phyloP scores from a whole-genome alignment of 2,329 filamentous ascomycete genomes.

The Penicillium sp. region DNA sequence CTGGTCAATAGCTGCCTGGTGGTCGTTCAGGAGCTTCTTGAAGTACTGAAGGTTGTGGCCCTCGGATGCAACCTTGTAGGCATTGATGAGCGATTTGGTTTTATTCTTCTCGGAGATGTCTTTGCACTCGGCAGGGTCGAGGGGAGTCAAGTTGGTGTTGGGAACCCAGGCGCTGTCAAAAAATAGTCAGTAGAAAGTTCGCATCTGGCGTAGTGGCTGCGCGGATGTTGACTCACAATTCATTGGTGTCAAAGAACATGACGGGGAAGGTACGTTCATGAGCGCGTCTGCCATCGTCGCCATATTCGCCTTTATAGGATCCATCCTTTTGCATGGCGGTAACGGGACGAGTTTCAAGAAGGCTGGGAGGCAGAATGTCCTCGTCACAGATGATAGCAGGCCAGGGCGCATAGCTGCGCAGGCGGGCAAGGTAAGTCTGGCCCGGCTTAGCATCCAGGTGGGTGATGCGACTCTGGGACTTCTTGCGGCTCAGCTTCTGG shows the following conservation, averaged over 20 bases:
- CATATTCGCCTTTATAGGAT: constrained; percentile 80
- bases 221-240: constrained; percentile 71
- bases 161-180: constrained; percentile 77
- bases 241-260: constrained; percentile 93
- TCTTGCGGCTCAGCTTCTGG: constrained; percentile 83
- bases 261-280: constrained; percentile 86
- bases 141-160: constrained; percentile 76
- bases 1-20: constrained; percentile 55
- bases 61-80: constrained; percentile 77
- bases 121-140: constrained; percentile 70
- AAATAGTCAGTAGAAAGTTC: not conserved
- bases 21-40: constrained; percentile 69
- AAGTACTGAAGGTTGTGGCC: constrained; percentile 75
- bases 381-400: constrained; percentile 92
- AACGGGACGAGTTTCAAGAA: constrained; percentile 77
- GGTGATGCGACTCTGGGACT: constrained; percentile 67
- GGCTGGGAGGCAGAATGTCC: constrained; percentile 78
- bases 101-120: constrained; percentile 67
- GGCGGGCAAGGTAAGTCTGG: constrained; percentile 85
- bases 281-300: constrained; percentile 80
- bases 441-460: constrained; percentile 82
- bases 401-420: constrained; percentile 95
- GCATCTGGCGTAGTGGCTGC: constrained; percentile 1
- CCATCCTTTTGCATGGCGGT: constrained; percentile 80
- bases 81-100: constrained; percentile 75